Percentiles rank a stretch among this genome's conserved stretches.
These are phyloP conservation scores for Colletotrichum lupini DNA, from an alignment of 2,329 filamentous ascomycete species.

Conservation along the genomic window DNA sequence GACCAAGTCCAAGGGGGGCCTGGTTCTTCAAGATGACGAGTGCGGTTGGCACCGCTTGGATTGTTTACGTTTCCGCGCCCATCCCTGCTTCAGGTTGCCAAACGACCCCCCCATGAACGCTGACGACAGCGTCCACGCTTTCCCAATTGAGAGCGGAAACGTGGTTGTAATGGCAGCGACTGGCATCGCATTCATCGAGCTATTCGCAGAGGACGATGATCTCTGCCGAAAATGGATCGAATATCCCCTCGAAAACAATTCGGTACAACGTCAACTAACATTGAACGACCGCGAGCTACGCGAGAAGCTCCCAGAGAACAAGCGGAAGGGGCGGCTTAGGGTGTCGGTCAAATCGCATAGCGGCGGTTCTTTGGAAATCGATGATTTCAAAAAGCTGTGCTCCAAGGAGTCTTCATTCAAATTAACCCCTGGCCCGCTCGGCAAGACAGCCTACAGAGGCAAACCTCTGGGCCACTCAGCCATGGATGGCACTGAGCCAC, in stretches of 20 bases:
- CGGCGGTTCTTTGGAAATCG: slow-evolving; percentile 78
- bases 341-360: slow-evolving; percentile 81
- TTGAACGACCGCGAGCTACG: slow-evolving; percentile 82
- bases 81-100: slow-evolving; percentile 89
- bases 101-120: slow-evolving; percentile 72
- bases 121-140: slow-evolving; percentile 86
- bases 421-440: slow-evolving; percentile 70
- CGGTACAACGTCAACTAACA: slow-evolving; percentile 76
- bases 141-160: slow-evolving; percentile 82
- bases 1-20: slow-evolving; percentile 83
- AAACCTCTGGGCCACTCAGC: slow-evolving; percentile 78
- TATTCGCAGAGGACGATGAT: slow-evolving; percentile 83
- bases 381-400: slow-evolving; percentile 78
- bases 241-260: slow-evolving; percentile 72
- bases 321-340: slow-evolving; percentile 76
- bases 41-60: slow-evolving; percentile 94
- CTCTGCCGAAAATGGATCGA: slow-evolving; percentile 86
- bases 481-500: slow-evolving; percentile 74
- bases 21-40: slow-evolving; percentile 82
- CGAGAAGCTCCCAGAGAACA: slow-evolving; percentile 75
- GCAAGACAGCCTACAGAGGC: slow-evolving; percentile 80
- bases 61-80: slow-evolving; percentile 86
- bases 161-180: slow-evolving; percentile 82
- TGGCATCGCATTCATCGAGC: slow-evolving; percentile 87
- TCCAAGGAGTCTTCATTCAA: slow-evolving; percentile 81